Base-by-base conservation (phyloP, 2,329 filamentous ascomycete genomes). In the Sporothrix variecibatus region DNA sequence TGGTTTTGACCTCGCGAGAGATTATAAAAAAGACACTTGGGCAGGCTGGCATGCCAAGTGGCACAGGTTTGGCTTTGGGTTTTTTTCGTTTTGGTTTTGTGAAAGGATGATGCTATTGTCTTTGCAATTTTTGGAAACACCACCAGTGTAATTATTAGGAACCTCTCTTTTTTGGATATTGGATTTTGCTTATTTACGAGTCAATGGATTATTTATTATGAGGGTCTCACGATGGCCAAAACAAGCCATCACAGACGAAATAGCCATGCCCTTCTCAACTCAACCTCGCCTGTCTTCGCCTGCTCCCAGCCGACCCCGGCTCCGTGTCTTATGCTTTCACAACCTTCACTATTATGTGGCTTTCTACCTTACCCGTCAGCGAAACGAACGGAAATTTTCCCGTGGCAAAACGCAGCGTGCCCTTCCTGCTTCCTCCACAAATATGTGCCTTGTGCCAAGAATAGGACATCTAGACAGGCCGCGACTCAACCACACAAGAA, bases 191-290 rank as follows among this genome's bases (percentile, higher is more conserved):
- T 64, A 23, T 34, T 20, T 53, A 49, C 12, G 56, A 23, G 70
- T 64, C 58, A 64, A 64, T 72, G 56, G 40, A 38, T 38, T 34
- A 28, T 15, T 71, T 38, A 15, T 51, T 40, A 72, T 15, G 40
- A 53, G 70, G 53, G 56, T 31, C 9, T 23, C 56, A 64, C 43
- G 70, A 11, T 46, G 62, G 71, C 9, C 17, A 56, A 53, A 20
- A 60, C 17, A 7, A 20, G 17, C 26, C 40, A 43, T 28, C 46
- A 34, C 11, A 43, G 40, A 46, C 26, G 28, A 73, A 58, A 64
- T 53, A 71, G 62, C 49, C 56, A 73, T 73, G 69, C 62, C 40
- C 71, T 53, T 72, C 74, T 69, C 74, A 64, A 64, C 68, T 75
- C 71, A n/a, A 70, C 11, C 31, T 56, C 67, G 26, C 26, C 11